Evolutionary conservation across 495 filamentous ascomycete genomes (phyloP).

Genomic region (Platismatia glauca): DNA sequence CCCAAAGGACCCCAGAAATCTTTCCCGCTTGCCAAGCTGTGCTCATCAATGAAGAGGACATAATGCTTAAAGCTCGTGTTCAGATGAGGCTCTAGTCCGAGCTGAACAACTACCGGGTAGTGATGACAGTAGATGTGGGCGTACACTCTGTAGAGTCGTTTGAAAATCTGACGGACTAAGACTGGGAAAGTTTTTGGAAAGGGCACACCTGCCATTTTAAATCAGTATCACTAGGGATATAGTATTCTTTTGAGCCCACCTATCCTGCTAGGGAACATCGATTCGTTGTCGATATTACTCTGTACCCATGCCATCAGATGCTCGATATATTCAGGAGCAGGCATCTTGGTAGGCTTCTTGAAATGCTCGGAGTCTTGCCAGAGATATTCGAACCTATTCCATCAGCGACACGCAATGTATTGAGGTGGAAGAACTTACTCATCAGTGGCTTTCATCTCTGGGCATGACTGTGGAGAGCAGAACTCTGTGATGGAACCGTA

Average conservation of each 20-base stretch:
- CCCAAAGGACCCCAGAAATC: slow-evolving; percentile 97
- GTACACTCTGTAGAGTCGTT: slow-evolving; percentile 96
- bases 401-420: background rate
- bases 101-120: slow-evolving; percentile 90
- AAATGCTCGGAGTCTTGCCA: slow-evolving; percentile 94
- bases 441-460: slow-evolving; percentile 99
- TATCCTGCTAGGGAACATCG: slow-evolving; percentile 86
- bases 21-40: slow-evolving; percentile 78
- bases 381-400: slow-evolving; percentile 84
- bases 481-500: slow-evolving; percentile 99
- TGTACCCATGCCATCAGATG: slow-evolving; percentile 97
- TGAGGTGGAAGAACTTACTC: slow-evolving; percentile 50
- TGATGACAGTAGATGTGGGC: slow-evolving; percentile 99
- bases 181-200: slow-evolving; percentile 89
- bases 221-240: slow-evolving; percentile 15
- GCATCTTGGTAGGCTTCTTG: slow-evolving; percentile 95
- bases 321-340: slow-evolving; percentile 93
- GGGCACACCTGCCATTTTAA: slow-evolving; percentile 57
- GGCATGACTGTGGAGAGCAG: slow-evolving; percentile 92
- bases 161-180: slow-evolving; percentile 88
- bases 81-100: slow-evolving; percentile 92
- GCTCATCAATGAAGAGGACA: slow-evolving; percentile 92
- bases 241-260: slow-evolving; percentile 40
- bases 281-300: slow-evolving; percentile 88
- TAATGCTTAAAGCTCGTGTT: slow-evolving; percentile 99